These are phyloP conservation scores for Haplosporangium gracile DNA, from an alignment of 192 early-diverging fungal genomes.

Conservation along the genomic window DNA sequence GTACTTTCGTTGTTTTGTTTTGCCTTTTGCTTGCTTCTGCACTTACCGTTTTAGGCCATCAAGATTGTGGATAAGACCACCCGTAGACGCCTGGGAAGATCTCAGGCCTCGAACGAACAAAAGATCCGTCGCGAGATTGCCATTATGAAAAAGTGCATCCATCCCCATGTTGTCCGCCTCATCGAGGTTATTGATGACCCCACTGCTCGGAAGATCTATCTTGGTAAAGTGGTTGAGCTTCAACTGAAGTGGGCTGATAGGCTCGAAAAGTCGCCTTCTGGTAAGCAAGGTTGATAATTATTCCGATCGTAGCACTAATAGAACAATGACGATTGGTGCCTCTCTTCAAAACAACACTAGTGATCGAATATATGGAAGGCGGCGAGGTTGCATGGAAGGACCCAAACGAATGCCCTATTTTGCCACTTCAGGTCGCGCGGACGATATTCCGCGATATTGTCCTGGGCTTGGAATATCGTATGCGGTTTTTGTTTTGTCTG, in stretches of 20 bases:
- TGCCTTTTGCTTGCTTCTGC: not conserved
- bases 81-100: slow-evolving; percentile 53
- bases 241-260: not conserved
- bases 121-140: slow-evolving; percentile 96
- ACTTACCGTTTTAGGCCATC: slow-evolving; percentile 47
- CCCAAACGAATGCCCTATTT: slow-evolving; percentile 68
- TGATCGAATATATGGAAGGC: slow-evolving; percentile 93
- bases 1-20: not conserved
- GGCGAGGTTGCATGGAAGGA: slow-evolving; percentile 95
- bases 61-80: slow-evolving; percentile 63
- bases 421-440: slow-evolving; percentile 74
- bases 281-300: not conserved
- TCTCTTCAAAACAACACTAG: slow-evolving; percentile 26
- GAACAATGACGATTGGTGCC: not conserved
- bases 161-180: slow-evolving; percentile 92
- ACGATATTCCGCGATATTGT: slow-evolving; percentile 90
- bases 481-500: slow-evolving; percentile 24
- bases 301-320: not conserved
- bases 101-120: slow-evolving; percentile 69
- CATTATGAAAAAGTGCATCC: slow-evolving; percentile 94
- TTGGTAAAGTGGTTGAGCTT: slow-evolving; percentile 66
- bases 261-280: not conserved
- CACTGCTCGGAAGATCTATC: slow-evolving; percentile 89
- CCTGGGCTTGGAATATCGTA: slow-evolving; percentile 92
- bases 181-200: slow-evolving; percentile 97